Conservation (phyloP, 768 basidiomycete genomes). For the Hemileccinum rubropunctum region DNA sequence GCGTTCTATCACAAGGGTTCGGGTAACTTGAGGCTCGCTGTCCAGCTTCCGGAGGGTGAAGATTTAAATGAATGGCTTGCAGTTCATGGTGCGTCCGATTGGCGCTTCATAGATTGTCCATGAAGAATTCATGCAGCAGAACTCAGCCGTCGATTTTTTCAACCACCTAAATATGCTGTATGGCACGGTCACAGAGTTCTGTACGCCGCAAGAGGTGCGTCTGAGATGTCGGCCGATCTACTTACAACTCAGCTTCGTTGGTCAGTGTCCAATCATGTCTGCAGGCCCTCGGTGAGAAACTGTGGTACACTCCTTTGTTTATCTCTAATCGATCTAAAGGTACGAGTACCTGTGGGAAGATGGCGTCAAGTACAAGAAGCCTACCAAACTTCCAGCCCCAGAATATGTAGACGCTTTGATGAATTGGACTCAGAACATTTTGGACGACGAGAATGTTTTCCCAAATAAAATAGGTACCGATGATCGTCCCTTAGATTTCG, state of each 20-base stretch:
- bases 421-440: slow-evolving; percentile 94
- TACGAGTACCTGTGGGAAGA: slow-evolving; percentile 97
- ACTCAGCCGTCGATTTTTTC: slow-evolving; percentile 95
- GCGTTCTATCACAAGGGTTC: slow-evolving; percentile 61
- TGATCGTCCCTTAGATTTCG: neutral
- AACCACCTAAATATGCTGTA: slow-evolving; percentile 99
- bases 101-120: neutral
- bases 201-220: slow-evolving; percentile 85
- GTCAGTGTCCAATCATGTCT: slow-evolving; percentile 93
- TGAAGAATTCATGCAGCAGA: neutral
- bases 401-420: slow-evolving; percentile 98
- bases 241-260: slow-evolving; percentile 8
- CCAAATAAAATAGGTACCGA: slow-evolving; percentile 88
- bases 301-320: neutral
- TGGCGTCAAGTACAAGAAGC: slow-evolving; percentile 79
- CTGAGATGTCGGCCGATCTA: neutral
- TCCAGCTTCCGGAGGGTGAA: slow-evolving; percentile 94
- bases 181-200: slow-evolving; percentile 97
- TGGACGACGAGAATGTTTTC: slow-evolving; percentile 91
- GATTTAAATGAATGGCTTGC: slow-evolving; percentile 99
- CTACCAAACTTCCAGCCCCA: slow-evolving; percentile 91
- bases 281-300: slow-evolving; percentile 80
- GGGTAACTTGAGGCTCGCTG: slow-evolving; percentile 89
- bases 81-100: slow-evolving; percentile 74
- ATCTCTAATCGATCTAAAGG: slow-evolving; percentile 39